Conservation (phyloP, 352 stramenopile genomes). For the Pythium graminicola region DNA sequence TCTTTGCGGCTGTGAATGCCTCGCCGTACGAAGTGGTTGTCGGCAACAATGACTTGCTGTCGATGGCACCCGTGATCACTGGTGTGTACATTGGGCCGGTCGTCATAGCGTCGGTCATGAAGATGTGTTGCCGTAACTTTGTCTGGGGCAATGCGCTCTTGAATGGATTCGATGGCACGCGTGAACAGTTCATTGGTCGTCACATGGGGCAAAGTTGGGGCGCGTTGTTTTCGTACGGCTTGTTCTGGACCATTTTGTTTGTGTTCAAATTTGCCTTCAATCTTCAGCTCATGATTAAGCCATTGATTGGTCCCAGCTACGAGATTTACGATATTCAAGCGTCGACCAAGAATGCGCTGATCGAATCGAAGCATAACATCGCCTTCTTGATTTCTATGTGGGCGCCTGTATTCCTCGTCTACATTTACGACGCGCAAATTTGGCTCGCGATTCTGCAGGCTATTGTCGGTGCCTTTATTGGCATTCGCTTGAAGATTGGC, state of each 20-base stretch:
- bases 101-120: conserved; percentile 46
- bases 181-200: conserved; percentile 76
- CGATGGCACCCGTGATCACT: conserved; percentile 45
- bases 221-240: conserved; percentile 52
- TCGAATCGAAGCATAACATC: conserved; percentile 76
- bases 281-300: conserved; percentile 96
- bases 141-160: conserved; percentile 56
- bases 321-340: conserved; percentile 87
- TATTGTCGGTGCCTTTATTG: conserved; percentile 66
- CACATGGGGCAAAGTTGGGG: conserved; percentile 71
- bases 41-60: conserved; percentile 53
- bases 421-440: conserved; percentile 85
- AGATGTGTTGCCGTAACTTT: conserved; percentile 54
- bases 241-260: conserved; percentile 81
- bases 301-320: conserved; percentile 94
- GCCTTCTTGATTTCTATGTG: conserved; percentile 75
- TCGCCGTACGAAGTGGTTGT: conserved; percentile 61
- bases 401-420: conserved; percentile 73
- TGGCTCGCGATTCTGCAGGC: conserved; percentile 82
- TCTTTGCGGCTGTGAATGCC: conserved; percentile 64
- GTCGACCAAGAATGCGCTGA: conserved; percentile 46
- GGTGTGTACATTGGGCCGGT: conserved; percentile 58
- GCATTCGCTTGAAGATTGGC: conserved; percentile 74
- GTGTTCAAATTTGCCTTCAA: conserved; percentile 96
- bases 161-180: conserved; percentile 58